Evolutionary conservation across 257 asterid genomes (phyloP).

Genomic region (Anisodus tanguticus): DNA sequence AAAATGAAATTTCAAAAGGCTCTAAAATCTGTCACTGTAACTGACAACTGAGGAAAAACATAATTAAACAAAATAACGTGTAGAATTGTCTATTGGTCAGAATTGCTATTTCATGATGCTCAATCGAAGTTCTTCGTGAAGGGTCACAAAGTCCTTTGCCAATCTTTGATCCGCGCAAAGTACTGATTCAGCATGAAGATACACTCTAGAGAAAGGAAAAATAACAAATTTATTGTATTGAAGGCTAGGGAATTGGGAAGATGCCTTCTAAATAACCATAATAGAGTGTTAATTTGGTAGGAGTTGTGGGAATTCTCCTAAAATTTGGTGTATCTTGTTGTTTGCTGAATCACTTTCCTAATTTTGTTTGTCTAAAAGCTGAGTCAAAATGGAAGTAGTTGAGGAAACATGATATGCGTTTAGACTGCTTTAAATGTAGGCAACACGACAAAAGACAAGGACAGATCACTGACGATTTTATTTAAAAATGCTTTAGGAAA

Average conservation of each 20-base stretch:
- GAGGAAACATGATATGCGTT: neutral
- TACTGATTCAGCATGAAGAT: neutral
- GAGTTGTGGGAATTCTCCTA: neutral
- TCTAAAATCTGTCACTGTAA: neutral
- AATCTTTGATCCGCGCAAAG: neutral
- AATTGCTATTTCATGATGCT: neutral
- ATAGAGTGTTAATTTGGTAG: neutral
- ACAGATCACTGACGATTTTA: slow-evolving; percentile 9
- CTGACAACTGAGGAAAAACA: neutral
- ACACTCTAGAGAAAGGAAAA: neutral
- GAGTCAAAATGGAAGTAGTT: neutral
- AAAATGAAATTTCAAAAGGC: neutral
- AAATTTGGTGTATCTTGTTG: neutral
- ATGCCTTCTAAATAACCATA: neutral
- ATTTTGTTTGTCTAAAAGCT: neutral
- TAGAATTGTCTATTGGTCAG: neutral
- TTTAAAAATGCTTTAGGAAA: neutral
- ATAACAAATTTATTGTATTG: neutral
- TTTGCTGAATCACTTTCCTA: neutral
- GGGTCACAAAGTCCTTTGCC: neutral
- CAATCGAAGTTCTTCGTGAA: neutral
- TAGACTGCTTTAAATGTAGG: slow-evolving; percentile 12
- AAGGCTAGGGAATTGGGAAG: neutral
- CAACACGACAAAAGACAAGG: slow-evolving; percentile 10
- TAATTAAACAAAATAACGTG: neutral